A percentile compares a stretch with the other conserved stretches of the same genome.
These are phyloP conservation scores for Phycomyces blakesleeanus DNA, from an alignment of 192 early-diverging fungal genomes.

Conservation along the genomic window DNA sequence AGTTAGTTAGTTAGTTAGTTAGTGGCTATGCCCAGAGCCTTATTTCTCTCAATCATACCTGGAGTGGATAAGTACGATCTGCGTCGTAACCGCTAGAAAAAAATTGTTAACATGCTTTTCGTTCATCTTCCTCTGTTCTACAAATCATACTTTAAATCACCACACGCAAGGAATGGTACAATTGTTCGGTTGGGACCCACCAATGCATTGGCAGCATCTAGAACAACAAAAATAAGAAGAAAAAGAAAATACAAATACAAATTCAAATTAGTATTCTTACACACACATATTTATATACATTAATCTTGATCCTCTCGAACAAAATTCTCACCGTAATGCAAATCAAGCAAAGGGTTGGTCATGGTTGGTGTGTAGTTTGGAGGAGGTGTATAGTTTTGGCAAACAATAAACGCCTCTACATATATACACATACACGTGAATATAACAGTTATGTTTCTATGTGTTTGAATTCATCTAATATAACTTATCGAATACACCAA, in stretches of 20 bases:
- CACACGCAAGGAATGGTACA: constrained; percentile 88
- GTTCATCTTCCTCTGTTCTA: background rate
- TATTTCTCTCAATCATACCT: no score
- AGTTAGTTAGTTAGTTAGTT: no score
- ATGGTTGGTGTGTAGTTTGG: constrained; percentile 82
- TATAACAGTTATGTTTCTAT: no score
- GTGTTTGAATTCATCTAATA: no score
- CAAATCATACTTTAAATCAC: constrained; percentile 66
- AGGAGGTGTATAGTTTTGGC: constrained; percentile 86
- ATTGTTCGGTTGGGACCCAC: constrained; percentile 72
- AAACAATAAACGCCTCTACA: constrained; percentile 89
- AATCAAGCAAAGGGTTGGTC: constrained; percentile 84
- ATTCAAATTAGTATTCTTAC: no score
- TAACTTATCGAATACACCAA: no score
- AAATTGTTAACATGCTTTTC: background rate
- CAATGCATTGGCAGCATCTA: constrained; percentile 55
- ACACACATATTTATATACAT: no score
- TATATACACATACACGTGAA: no score
- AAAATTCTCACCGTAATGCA: constrained; percentile 53
- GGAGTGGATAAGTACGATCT: constrained; percentile 78
- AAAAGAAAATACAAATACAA: no score
- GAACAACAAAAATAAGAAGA: no score
- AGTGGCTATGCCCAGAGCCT: no score
- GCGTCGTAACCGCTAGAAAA: constrained; percentile 78
- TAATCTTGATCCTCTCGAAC: background rate